Conservation (phyloP, 345 rosid genomes). For the Hibiscus tridactylites region DNA sequence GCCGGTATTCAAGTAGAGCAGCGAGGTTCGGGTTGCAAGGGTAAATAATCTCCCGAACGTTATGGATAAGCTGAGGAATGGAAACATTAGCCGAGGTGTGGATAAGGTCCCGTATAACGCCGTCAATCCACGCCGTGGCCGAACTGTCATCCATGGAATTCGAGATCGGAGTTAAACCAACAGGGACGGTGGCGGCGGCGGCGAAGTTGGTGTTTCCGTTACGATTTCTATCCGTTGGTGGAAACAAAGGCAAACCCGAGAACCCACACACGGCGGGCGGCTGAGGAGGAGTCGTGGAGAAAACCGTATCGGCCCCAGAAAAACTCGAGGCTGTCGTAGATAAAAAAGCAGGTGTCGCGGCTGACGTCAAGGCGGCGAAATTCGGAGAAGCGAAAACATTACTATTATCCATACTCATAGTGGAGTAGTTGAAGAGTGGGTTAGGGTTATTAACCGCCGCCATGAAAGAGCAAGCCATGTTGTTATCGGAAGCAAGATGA, state of each 20-base stretch:
- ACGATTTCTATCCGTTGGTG: slow-evolving; percentile 37
- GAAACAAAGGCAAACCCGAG: slow-evolving; percentile 86
- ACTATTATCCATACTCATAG: slow-evolving; percentile 17
- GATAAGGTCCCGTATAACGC: slow-evolving; percentile 80
- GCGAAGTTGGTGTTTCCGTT: background rate
- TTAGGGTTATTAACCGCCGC: slow-evolving; percentile 15
- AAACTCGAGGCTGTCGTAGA: slow-evolving; percentile 27
- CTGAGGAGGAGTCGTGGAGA: slow-evolving; percentile 10
- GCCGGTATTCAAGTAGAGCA: slow-evolving; percentile 71
- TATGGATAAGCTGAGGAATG: slow-evolving; percentile 92
- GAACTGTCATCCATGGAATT: slow-evolving; percentile 56
- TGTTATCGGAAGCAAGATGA: background rate
- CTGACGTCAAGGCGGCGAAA: slow-evolving; percentile 52
- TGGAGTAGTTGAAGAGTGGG: slow-evolving; percentile 53
- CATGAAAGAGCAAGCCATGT: slow-evolving; percentile 6
- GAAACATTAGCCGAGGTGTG: slow-evolving; percentile 65
- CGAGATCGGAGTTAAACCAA: slow-evolving; percentile 6
- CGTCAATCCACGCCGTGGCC: slow-evolving; percentile 78
- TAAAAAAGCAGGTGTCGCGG: slow-evolving; percentile 27
- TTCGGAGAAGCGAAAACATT: slow-evolving; percentile 22
- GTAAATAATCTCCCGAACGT: slow-evolving; percentile 75
- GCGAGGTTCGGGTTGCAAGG: slow-evolving; percentile 58
- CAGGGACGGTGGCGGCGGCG: slow-evolving; percentile 1
- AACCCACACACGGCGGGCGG: slow-evolving; percentile 80
- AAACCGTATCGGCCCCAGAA: slow-evolving; percentile 18